Base-by-base conservation (phyloP, 495 filamentous ascomycete species). In the Extremus antarcticus region DNA sequence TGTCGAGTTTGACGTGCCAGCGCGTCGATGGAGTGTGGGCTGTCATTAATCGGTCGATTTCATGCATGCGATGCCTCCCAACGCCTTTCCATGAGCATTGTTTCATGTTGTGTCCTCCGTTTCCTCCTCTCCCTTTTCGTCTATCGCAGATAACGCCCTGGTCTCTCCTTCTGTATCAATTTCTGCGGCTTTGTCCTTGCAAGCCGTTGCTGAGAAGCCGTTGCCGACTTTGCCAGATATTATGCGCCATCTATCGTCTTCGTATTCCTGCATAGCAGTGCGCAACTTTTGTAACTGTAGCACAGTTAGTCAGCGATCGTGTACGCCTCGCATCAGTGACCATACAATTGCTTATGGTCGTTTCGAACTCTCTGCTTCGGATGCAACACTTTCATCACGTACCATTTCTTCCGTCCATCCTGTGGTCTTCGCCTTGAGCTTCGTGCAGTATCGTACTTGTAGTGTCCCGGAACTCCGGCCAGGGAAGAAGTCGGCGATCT, bases 401-500 rank as follows among this genome's bases (percentile, higher is more conserved):
- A 94, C 89, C 75, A 86, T 90, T 58, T 92, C 88, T 55, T 90
- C 87, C 53, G 85, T 91, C 90, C 90, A 95, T 57, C 82, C 78
- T n/a, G 86, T 90, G 45, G 83, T 87, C 73, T 94, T 94, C 9
- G 87, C 87, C 70, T 92, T 94, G 56, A 94, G 72, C 69, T 92
- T 94, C 24, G 88, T 94, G 65, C 90, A 95, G 67, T 95, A 95
- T 13, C 89, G 82, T 57, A 95, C 90, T 65, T 95, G 90, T 52
- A 95, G 71, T 32, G 90, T 94, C 39, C 88, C 88, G 25, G 84
- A 89, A 41, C 86, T 88, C 47, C 90, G 74, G 11, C 89, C 90
- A 8, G 90, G 90, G 62, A 95, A 94, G 70, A 91, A 94, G 63
- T 94, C 88, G 52, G 87, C 85, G 60, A 95, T 94, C 75, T 95